A percentile compares a stretch with the other conserved stretches of the same genome.
These are phyloP conservation scores for Lophiotrema nucula DNA, from an alignment of 495 filamentous ascomycete species.

Conservation along the genomic window DNA sequence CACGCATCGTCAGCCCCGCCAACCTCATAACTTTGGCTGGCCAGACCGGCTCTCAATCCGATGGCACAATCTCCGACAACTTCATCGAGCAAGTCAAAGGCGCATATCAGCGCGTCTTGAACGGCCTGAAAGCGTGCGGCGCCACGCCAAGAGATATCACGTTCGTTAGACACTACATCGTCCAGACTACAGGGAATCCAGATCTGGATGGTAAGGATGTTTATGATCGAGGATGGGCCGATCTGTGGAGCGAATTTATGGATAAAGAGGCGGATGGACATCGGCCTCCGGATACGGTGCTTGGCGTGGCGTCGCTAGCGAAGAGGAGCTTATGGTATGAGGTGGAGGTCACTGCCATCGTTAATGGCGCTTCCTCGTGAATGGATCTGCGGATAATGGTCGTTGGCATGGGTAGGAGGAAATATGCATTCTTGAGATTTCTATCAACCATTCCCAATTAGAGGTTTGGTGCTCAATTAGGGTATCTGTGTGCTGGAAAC, in stretches of 20 bases:
- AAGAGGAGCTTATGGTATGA: slow-evolving; percentile 16
- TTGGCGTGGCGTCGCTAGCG: slow-evolving; percentile 20
- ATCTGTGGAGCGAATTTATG: slow-evolving; percentile 22
- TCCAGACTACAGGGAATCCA: slow-evolving; percentile 6
- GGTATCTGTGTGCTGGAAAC: no score
- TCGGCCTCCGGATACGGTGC: slow-evolving; percentile 23
- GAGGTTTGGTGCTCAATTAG: no score
- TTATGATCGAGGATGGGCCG: slow-evolving; percentile 9
- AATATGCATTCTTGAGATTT: no score
- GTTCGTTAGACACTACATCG: slow-evolving; percentile 20
- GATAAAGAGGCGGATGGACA: slow-evolving; percentile 19
- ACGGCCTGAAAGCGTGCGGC: slow-evolving; percentile 9
- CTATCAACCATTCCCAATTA: no score
- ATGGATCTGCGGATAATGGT: no score
- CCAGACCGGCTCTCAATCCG: background rate
- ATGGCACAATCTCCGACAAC: background rate
- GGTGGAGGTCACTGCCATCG: slow-evolving; percentile 17
- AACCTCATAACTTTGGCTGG: slow-evolving; percentile 20
- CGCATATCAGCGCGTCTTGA: slow-evolving; percentile 9
- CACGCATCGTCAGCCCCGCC: slow-evolving; percentile 10
- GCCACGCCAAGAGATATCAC: slow-evolving; percentile 22
- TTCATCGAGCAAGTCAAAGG: slow-evolving; percentile 11
- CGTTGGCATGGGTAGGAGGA: no score
- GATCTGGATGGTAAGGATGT: slow-evolving; percentile 10
- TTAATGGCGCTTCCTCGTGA: no score